Conservation (phyloP, 2,329 filamentous ascomycete species). For the Penicillium sp. region DNA sequence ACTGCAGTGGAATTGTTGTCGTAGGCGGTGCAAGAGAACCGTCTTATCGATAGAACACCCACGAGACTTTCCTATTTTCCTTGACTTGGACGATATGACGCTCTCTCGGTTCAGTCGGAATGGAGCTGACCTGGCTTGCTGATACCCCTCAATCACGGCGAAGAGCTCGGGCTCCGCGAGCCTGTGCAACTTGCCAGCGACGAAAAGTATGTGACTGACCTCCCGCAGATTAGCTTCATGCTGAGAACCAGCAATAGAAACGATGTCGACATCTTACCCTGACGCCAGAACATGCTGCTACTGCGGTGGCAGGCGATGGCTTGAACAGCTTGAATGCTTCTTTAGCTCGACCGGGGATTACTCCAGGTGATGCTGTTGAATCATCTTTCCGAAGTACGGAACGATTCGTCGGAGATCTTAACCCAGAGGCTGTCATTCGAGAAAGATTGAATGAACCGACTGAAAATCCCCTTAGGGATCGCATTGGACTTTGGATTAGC, state of each 20-base stretch:
- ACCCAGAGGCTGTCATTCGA: conserved; percentile 38
- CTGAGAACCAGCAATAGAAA: conserved; percentile 23
- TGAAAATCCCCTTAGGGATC: conserved; percentile 25
- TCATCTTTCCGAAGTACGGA: conserved; percentile 17
- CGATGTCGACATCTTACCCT: conserved; percentile 28
- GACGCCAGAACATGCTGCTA: conserved; percentile 7
- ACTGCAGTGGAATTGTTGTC: no score
- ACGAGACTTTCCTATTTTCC: no score
- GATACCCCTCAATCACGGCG: conserved; percentile 31
- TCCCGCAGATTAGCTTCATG: neutral
- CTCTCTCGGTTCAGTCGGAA: conserved; percentile 6
- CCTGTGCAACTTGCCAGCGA: conserved; percentile 31
- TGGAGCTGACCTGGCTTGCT: conserved; percentile 35
- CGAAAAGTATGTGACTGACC: conserved; percentile 24
- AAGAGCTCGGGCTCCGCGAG: conserved; percentile 28
- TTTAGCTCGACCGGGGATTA: conserved; percentile 1
- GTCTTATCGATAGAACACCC: conserved; percentile 15
- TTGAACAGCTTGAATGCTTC: neutral
- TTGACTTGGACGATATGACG: neutral
- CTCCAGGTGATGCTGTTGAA: conserved; percentile 6
- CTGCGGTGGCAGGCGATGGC: neutral
- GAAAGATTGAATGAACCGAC: conserved; percentile 26
- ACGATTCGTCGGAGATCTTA: conserved; percentile 39
- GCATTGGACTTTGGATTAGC: conserved; percentile 32
- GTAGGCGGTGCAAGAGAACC: neutral